phyloP scores from a whole-genome alignment of 306 rosid species.

The Citrullus mucosospermus region DNA sequence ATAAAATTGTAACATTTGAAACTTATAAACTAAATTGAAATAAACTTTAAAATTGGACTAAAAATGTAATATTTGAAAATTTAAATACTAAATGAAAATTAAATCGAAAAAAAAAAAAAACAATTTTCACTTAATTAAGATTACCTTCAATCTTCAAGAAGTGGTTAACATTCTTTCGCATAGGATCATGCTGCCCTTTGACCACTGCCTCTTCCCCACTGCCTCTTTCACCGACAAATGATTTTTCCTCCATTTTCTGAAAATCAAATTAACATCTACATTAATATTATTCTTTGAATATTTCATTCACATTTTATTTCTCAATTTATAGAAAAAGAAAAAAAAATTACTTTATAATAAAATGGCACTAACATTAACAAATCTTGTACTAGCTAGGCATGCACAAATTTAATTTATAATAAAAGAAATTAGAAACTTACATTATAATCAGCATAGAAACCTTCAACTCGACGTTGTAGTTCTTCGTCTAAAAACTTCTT shows the following conservation, averaged over 20 bases:
- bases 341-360: no score
- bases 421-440: conserved; percentile 21
- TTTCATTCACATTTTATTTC: neutral
- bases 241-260: conserved; percentile 32
- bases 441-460: conserved; percentile 38
- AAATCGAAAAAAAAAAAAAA: no score
- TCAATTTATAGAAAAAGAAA: no score
- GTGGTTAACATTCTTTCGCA: conserved; percentile 12
- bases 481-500: conserved; percentile 25
- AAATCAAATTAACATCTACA: neutral
- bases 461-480: conserved; percentile 22
- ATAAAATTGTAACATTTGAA: no score
- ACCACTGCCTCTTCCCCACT: neutral
- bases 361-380: no score
- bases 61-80: no score
- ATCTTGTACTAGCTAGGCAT: no score
- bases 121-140: no score
- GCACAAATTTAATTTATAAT: no score
- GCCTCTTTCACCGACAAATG: conserved; percentile 23
- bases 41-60: no score
- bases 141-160: conserved; percentile 42
- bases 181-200: conserved; percentile 3
- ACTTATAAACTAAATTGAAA: no score
- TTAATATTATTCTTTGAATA: neutral
- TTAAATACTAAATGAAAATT: no score